phyloP scores from a whole-genome alignment of 2,329 filamentous ascomycete species.

The Fusarium abutilonis region DNA sequence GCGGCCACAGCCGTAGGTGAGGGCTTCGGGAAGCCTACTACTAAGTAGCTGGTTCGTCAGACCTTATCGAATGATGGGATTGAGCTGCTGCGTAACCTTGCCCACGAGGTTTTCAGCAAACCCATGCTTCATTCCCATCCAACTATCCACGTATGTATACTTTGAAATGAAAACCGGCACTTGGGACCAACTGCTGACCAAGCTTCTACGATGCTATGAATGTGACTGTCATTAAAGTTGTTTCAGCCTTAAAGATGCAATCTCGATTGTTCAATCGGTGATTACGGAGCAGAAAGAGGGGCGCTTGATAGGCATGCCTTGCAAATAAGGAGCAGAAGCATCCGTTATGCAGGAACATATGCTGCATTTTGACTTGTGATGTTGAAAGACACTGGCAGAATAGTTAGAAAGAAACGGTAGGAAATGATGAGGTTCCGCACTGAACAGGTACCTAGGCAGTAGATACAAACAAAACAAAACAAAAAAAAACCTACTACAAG shows the following conservation, averaged over 20 bases:
- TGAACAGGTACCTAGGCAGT: slow-evolving; percentile 1
- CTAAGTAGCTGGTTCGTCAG: slow-evolving; percentile 21
- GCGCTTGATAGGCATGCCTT: slow-evolving; percentile 11
- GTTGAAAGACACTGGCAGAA: background rate
- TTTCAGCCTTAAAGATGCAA: slow-evolving; percentile 36
- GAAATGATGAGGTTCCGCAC: background rate
- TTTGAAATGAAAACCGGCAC: slow-evolving; percentile 4
- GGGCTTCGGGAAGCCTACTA: slow-evolving; percentile 18
- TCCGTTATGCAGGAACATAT: slow-evolving; percentile 33
- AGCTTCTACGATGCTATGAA: background rate
- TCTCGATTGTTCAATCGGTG: slow-evolving; percentile 27
- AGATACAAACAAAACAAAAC: background rate
- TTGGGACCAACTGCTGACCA: background rate
- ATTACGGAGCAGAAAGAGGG: slow-evolving; percentile 19
- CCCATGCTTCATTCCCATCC: background rate
- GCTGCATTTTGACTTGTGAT: slow-evolving; percentile 18
- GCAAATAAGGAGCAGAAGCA: slow-evolving; percentile 3
- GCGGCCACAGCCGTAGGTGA: slow-evolving; percentile 22
- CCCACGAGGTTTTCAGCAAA: slow-evolving; percentile 6
- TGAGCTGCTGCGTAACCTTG: slow-evolving; percentile 26
- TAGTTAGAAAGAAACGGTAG: too few species aligned
- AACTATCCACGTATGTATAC: background rate
- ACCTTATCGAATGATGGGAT: slow-evolving; percentile 15
- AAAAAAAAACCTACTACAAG: too few species aligned
- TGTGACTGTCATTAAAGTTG: slow-evolving; percentile 4